These are phyloP conservation scores for Conticribra guillardii DNA, from an alignment of 108 stramenopile species.

Conservation along the genomic window DNA sequence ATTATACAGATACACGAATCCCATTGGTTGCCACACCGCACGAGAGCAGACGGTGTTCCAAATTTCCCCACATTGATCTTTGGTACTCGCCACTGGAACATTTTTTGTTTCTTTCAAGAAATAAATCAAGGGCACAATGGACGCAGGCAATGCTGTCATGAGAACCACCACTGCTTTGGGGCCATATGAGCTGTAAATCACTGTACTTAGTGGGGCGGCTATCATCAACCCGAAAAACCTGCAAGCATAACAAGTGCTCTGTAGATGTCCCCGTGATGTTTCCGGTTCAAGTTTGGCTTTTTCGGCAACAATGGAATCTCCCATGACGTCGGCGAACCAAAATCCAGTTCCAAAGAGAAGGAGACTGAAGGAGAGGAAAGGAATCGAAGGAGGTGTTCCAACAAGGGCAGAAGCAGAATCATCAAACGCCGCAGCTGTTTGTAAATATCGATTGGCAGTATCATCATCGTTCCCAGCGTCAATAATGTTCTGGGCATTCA, in stretches of 20 bases:
- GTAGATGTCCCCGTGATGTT: constrained; percentile 68
- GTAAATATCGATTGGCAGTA: constrained; percentile 14
- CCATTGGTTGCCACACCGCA: constrained; percentile 90
- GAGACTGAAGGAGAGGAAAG: constrained; percentile 53
- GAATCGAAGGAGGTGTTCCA: constrained; percentile 63
- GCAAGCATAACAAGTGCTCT: constrained; percentile 82
- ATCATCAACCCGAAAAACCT: constrained; percentile 87
- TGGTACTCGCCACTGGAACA: constrained; percentile 53
- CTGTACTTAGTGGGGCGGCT: constrained; percentile 70
- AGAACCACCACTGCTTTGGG: constrained; percentile 62
- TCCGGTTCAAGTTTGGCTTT: constrained; percentile 86
- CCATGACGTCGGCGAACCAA: constrained; percentile 91
- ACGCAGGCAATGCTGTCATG: constrained; percentile 67
- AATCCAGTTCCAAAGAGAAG: constrained; percentile 78
- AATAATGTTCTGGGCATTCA: constrained; percentile 25
- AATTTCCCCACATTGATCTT: constrained; percentile 80
- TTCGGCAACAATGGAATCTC: constrained; percentile 84
- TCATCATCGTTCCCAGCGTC: constrained; percentile 33
- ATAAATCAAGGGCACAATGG: constrained; percentile 66
- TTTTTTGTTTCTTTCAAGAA: constrained; percentile 65
- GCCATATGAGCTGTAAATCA: constrained; percentile 63
- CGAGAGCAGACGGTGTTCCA: constrained; percentile 85
- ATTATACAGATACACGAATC: constrained; percentile 89
- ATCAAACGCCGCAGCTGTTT: constrained; percentile 5
- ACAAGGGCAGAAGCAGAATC: background rate